A percentile compares a stretch with the other conserved stretches of the same genome.
phyloP scores from a whole-genome alignment of 352 stramenopile genomes.

The Globisporangium rhizosaccharum region DNA sequence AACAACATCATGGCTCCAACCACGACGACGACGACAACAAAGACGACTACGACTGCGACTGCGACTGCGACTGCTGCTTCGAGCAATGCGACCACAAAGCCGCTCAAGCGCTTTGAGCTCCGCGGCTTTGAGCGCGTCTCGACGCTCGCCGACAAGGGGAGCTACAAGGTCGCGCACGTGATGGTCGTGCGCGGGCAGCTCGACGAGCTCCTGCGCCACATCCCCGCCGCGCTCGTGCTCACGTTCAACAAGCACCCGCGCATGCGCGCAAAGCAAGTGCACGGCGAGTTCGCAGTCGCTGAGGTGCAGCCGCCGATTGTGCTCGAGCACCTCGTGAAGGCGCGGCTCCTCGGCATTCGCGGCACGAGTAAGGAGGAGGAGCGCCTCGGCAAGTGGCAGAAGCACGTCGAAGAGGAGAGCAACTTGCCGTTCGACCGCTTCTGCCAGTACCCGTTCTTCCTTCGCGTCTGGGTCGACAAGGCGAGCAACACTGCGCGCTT shows the following conservation, averaged over 20 bases:
- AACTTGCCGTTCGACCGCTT: slow-evolving; percentile 8
- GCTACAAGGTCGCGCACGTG: slow-evolving; percentile 7
- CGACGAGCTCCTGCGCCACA: slow-evolving; percentile 17
- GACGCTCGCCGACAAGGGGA: slow-evolving; percentile 25
- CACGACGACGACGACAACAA: too few relatives aligned
- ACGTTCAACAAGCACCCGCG: slow-evolving; percentile 45
- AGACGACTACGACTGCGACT: neutral
- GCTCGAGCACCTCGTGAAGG: neutral
- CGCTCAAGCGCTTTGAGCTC: slow-evolving; percentile 11
- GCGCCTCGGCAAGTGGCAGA: slow-evolving; percentile 10
- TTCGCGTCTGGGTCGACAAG: slow-evolving; percentile 7
- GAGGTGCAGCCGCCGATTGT: slow-evolving; percentile 28
- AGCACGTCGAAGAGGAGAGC: slow-evolving; percentile 5
- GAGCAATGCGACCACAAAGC: neutral
- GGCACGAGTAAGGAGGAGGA: slow-evolving; percentile 5
- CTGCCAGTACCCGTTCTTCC: slow-evolving; percentile 6
- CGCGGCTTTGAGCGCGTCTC: slow-evolving; percentile 34
- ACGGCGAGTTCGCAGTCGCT: slow-evolving; percentile 29
- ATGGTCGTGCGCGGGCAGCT: slow-evolving; percentile 32
- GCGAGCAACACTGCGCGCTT: slow-evolving; percentile 3
- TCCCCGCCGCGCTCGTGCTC: slow-evolving; percentile 21
- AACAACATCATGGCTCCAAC: too few relatives aligned
- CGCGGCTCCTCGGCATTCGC: slow-evolving; percentile 5
- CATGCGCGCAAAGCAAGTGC: slow-evolving; percentile 32
- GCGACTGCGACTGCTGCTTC: neutral